Conservation (phyloP, 805 yeast genomes). For the Monosporozyma unispora region DNA sequence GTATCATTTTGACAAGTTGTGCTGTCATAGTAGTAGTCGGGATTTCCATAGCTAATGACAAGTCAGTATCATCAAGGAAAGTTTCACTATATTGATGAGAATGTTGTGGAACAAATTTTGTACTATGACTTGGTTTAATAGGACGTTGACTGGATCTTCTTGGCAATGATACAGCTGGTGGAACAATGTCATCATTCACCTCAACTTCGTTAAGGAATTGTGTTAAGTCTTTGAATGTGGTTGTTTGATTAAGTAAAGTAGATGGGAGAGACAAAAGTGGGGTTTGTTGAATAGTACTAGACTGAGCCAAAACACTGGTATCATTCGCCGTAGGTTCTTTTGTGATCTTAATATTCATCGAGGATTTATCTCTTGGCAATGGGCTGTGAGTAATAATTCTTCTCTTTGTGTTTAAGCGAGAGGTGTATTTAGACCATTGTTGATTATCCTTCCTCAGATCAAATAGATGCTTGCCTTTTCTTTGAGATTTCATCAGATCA, state of each 20-base stretch:
- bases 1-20: conserved; percentile 22
- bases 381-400: not conserved
- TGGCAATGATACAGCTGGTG: not conserved
- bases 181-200: not conserved
- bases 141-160: conserved; percentile 4
- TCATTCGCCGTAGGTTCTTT: conserved; percentile 1
- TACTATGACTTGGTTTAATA: not conserved
- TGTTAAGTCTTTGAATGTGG: conserved; percentile 23
- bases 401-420: not conserved
- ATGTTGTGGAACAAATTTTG: not conserved
- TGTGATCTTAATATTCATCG: not conserved
- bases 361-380: not conserved
- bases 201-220: conserved; percentile 15
- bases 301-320: conserved; percentile 22
- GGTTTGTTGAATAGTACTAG: conserved; percentile 18
- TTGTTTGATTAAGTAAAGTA: conserved; percentile 17
- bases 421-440: conserved; percentile 2
- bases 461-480: not conserved
- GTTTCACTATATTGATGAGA: not conserved
- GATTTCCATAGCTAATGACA: conserved; percentile 25
- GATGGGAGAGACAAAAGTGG: conserved; percentile 18
- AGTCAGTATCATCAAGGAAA: conserved; percentile 18
- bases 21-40: conserved; percentile 24
- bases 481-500: conserved; percentile 3
- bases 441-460: conserved; percentile 1